These are phyloP conservation scores for Fusarium udum DNA, from an alignment of 2,329 filamentous ascomycete species.

Conservation along the genomic window DNA sequence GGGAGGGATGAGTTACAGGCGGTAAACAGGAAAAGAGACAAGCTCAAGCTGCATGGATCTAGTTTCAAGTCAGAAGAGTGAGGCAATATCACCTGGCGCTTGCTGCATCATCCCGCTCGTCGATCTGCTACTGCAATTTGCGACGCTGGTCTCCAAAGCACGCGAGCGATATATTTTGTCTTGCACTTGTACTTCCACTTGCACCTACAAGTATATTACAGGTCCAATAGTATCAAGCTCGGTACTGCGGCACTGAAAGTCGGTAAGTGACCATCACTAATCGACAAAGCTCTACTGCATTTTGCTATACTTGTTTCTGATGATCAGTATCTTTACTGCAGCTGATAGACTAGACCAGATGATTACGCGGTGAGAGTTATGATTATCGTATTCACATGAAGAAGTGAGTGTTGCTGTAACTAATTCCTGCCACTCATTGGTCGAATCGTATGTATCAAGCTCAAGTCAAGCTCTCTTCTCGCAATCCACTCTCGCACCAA, in stretches of 20 bases:
- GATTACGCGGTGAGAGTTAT: neutral
- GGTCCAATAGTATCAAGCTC: neutral
- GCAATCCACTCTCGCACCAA: neutral
- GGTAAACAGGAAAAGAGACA: constrained; percentile 8
- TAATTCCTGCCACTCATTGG: constrained; percentile 13
- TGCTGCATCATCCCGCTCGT: neutral
- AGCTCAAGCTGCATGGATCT: constrained; percentile 14
- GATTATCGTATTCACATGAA: constrained; percentile 6
- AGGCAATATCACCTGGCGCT: constrained; percentile 19
- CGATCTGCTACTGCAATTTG: constrained; percentile 13
- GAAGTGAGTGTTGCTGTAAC: neutral
- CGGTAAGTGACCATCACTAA: constrained; percentile 2
- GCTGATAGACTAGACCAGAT: neutral
- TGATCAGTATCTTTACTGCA: neutral
- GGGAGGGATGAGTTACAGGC: constrained; percentile 6
- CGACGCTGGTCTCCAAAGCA: constrained; percentile 14
- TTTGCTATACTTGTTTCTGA: neutral
- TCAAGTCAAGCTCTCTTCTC: constrained; percentile 3
- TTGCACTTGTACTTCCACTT: neutral
- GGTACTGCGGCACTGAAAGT: constrained; percentile 4
- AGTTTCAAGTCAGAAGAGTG: constrained; percentile 21
- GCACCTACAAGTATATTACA: neutral
- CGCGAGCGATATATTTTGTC: constrained; percentile 28
- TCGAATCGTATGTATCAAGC: constrained; percentile 2
- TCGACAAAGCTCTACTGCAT: neutral